A percentile compares a stretch with the other conserved stretches of the same genome.
Conservation (phyloP, 441 rosid species). For the Heliophila coronopifolia region DNA sequence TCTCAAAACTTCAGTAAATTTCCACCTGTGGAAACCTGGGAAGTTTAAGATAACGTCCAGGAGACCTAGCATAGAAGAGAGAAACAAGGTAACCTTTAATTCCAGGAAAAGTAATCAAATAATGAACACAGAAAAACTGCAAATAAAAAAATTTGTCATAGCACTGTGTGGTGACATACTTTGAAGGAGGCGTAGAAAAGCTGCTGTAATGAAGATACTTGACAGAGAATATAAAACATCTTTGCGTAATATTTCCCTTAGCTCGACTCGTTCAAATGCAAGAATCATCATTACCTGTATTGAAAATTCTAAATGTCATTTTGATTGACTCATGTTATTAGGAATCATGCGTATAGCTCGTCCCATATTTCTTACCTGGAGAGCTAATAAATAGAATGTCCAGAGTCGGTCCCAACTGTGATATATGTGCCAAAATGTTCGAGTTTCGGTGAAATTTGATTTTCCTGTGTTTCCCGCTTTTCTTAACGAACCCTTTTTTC, state of each 20-base stretch:
- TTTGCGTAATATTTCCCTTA: conserved; percentile 48
- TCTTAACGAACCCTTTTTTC: conserved; percentile 41
- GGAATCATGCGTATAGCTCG: not conserved
- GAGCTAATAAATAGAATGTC: conserved; percentile 85
- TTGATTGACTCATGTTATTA: conserved; percentile 6
- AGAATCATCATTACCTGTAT: conserved; percentile 78
- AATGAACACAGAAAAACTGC: conserved; percentile 12
- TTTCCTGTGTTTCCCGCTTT: conserved; percentile 71
- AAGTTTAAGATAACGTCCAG: conserved; percentile 85
- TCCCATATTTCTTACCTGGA: conserved; percentile 57
- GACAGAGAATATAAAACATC: conserved; percentile 65
- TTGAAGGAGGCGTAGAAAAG: conserved; percentile 79
- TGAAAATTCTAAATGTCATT: conserved; percentile 20
- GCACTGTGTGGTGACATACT: conserved; percentile 42
- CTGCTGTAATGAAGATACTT: conserved; percentile 91
- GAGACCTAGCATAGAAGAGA: conserved; percentile 48
- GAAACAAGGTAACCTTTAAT: conserved; percentile 18
- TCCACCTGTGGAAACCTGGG: conserved; percentile 94
- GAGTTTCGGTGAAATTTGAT: conserved; percentile 83
- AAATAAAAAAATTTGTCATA: not conserved
- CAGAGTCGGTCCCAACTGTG: conserved; percentile 92
- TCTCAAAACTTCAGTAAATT: conserved; percentile 67
- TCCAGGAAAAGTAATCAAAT: conserved; percentile 11
- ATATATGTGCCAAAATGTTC: conserved; percentile 94
- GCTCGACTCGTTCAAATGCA: conserved; percentile 66